phyloP scores from a whole-genome alignment of 345 rosid species.

The Trapa incisa region DNA sequence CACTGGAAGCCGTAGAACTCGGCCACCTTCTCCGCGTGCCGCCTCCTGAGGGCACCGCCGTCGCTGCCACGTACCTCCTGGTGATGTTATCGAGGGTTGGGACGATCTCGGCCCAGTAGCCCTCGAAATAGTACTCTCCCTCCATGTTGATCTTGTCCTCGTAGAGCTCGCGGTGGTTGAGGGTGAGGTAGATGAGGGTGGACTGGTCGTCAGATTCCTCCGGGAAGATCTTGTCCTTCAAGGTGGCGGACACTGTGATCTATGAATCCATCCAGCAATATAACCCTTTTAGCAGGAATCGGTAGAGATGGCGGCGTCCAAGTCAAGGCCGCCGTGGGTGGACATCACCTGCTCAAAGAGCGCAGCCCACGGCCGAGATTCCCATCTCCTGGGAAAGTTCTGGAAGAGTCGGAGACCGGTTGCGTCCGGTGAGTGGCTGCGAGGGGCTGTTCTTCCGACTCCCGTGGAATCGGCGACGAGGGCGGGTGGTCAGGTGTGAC shows the following conservation, averaged over 20 bases:
- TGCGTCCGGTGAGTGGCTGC: neutral
- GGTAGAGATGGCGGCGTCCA: neutral
- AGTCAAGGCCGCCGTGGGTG: neutral
- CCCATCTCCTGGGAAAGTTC: neutral
- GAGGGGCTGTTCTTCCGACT: neutral
- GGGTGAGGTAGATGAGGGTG: conserved; percentile 53
- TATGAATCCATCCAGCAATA: too few species aligned
- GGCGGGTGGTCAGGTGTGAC: neutral
- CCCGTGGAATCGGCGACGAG: neutral
- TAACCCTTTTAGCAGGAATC: too few species aligned
- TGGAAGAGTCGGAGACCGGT: neutral
- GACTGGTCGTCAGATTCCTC: conserved; percentile 76
- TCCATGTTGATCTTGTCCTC: conserved; percentile 59
- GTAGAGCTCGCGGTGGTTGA: conserved; percentile 35
- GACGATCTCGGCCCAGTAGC: conserved; percentile 64
- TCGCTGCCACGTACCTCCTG: conserved; percentile 11
- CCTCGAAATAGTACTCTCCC: conserved; percentile 57
- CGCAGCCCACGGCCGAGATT: neutral
- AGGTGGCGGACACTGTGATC: conserved; percentile 27
- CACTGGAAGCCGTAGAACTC: conserved; percentile 51
- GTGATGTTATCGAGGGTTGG: conserved; percentile 43
- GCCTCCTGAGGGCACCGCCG: conserved; percentile 22
- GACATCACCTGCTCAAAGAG: neutral
- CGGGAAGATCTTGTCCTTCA: conserved; percentile 75
- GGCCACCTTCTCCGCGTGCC: conserved; percentile 89